phyloP scores from a whole-genome alignment of 306 rosid genomes.

The Dalbergia cultrata region DNA sequence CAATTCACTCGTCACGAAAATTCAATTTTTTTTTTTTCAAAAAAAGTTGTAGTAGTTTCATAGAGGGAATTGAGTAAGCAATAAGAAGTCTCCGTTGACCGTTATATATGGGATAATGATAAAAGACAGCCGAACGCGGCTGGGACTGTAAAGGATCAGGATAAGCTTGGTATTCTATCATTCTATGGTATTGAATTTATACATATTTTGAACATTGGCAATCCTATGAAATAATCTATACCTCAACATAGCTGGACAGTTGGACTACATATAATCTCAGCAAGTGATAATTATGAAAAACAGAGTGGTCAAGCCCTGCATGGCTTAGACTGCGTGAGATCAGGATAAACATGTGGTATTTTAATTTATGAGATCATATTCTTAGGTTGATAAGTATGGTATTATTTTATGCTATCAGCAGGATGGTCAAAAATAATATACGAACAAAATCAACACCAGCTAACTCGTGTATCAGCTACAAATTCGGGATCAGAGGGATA shows the following conservation, averaged over 20 bases:
- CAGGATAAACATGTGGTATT: conserved; percentile 18
- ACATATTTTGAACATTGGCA: conserved; percentile 1
- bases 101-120: conserved; percentile 18
- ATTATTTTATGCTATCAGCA: not conserved
- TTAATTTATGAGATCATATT: not conserved
- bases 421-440: not conserved
- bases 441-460: not conserved
- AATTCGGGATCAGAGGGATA: not conserved
- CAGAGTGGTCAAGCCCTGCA: not conserved
- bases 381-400: not conserved
- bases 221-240: conserved; percentile 29
- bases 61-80: not conserved
- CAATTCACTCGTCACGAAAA: not conserved
- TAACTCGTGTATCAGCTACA: not conserved
- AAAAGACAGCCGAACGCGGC: not conserved
- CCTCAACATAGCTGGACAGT: not conserved
- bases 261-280: conserved; percentile 6
- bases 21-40: not conserved
- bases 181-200: not conserved
- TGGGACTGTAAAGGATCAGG: conserved; percentile 38
- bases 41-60: not conserved
- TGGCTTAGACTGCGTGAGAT: conserved; percentile 17
- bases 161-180: conserved; percentile 26
- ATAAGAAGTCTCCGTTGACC: not conserved
- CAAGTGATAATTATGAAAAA: conserved; percentile 35